These are phyloP conservation scores for Lojkania enalia DNA, from an alignment of 2,329 filamentous ascomycete species.

Conservation along the genomic window DNA sequence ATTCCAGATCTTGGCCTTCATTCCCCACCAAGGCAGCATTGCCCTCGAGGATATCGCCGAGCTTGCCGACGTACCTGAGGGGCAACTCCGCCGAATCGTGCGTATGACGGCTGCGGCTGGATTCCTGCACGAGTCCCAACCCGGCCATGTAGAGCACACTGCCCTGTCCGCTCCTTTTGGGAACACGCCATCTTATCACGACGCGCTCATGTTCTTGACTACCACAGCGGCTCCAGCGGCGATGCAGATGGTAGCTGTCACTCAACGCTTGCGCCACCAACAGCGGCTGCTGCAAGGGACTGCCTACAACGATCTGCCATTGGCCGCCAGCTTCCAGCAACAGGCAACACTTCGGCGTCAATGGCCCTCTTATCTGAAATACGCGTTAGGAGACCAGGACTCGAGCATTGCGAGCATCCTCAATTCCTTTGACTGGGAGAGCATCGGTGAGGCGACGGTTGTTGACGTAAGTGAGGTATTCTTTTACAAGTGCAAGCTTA, in stretches of 20 bases:
- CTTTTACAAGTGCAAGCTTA: no score
- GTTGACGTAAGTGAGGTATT: no score
- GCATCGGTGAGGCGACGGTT: no score
- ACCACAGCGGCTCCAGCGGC: constrained; percentile 41
- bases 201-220: constrained; percentile 48
- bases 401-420: constrained; percentile 28
- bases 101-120: constrained; percentile 21
- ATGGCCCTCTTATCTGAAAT: constrained; percentile 36
- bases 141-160: constrained; percentile 43
- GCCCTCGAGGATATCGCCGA: constrained; percentile 48
- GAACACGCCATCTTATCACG: constrained; percentile 36
- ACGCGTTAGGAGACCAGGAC: constrained; percentile 19
- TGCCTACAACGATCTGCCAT: constrained; percentile 16
- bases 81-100: constrained; percentile 43
- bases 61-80: constrained; percentile 45
- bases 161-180: constrained; percentile 46
- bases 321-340: constrained; percentile 17
- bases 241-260: constrained; percentile 32
- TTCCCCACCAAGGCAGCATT: constrained; percentile 46
- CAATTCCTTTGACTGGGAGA: no score
- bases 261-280: no score
- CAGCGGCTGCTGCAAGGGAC: no score
- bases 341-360: constrained; percentile 35
- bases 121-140: constrained; percentile 14
- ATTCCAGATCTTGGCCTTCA: constrained; percentile 51